phyloP scores from a whole-genome alignment of 2,329 filamentous ascomycete species.

The Neofusicoccum sp. region DNA sequence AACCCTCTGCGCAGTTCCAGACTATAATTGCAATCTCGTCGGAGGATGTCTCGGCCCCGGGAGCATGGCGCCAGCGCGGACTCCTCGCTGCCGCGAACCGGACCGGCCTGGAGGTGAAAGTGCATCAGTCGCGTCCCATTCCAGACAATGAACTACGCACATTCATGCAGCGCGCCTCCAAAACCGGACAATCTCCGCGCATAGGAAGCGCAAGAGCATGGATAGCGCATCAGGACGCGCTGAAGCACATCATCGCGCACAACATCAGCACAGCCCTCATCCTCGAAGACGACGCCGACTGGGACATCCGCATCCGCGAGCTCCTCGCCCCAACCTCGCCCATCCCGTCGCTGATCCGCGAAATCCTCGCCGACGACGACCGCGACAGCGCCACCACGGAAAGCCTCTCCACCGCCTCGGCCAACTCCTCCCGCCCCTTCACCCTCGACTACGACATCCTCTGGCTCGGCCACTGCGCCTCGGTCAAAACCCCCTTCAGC shows the following conservation, averaged over 20 bases:
- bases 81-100: slow-evolving; percentile 11
- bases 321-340: slow-evolving; percentile 19
- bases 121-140: slow-evolving; percentile 10
- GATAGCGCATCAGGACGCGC: slow-evolving; percentile 13
- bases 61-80: slow-evolving; percentile 13
- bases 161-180: not conserved
- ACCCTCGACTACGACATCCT: slow-evolving; percentile 37
- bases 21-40: slow-evolving; percentile 17
- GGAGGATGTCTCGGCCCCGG: slow-evolving; percentile 5
- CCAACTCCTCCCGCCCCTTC: slow-evolving; percentile 26
- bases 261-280: slow-evolving; percentile 22
- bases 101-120: slow-evolving; percentile 7
- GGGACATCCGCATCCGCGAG: slow-evolving; percentile 24
- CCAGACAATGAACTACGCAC: slow-evolving; percentile 4
- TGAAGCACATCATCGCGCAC: slow-evolving; percentile 9
- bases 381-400: not conserved
- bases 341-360: not conserved
- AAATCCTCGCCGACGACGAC: not conserved
- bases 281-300: slow-evolving; percentile 26
- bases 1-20: not conserved
- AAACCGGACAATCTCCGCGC: not conserved
- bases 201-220: slow-evolving; percentile 13
- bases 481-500: slow-evolving; percentile 23
- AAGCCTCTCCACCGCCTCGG: not conserved
- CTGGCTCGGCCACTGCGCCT: slow-evolving; percentile 37